Base-by-base conservation (phyloP, 352 stramenopile genomes). In the Pythium graminicola region DNA sequence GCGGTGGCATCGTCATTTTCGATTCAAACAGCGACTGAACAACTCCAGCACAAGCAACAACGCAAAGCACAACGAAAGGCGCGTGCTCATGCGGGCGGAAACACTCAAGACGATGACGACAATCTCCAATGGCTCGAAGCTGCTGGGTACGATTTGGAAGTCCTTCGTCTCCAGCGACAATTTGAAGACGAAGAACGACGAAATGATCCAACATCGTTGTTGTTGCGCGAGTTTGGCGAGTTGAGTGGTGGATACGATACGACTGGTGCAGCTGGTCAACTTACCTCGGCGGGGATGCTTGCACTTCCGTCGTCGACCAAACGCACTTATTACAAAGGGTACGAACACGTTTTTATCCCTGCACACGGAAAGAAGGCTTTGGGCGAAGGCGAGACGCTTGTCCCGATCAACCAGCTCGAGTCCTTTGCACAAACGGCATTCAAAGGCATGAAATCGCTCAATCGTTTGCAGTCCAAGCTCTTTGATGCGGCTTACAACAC, bases 381-480 rank as follows among this genome's bases (percentile, higher is more conserved):
- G 1, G 66, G 39, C 0, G 76, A 69, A 41, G 65, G 73, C 47
- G 76, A 91, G 35, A 70, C 53, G 20, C 69, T 91, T 2, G 74
- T 92, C 32, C 56, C 73, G 1, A 92, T 94, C 50, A 61, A 44
- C 6, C 64, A 59, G 24, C 70, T 94, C 26, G 81, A 90, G 22
- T n/a, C 36, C 4, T 92, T 92, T 48, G 81, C 81, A 11, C 96
- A 98, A 35, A 67, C 76, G 22, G 95, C 93, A 26, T 99, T 99
- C 67, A 74, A 85, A 23, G 93, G 92, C 27, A 99, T 99, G 95
- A 93, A 97, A 28, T 98, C 86, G 42, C 76, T 99, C 4, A 99
- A 99, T 79, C 89, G 95, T 13, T 85, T 99, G n/a, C 97, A 99
- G 70, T 98, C 88, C 0, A 98, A 98, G 65, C 96, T 99, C 89